A percentile compares a stretch with the other conserved stretches of the same genome.
phyloP scores from a whole-genome alignment of 2,329 filamentous ascomycete species.

The Coniochaeta prunicola region DNA sequence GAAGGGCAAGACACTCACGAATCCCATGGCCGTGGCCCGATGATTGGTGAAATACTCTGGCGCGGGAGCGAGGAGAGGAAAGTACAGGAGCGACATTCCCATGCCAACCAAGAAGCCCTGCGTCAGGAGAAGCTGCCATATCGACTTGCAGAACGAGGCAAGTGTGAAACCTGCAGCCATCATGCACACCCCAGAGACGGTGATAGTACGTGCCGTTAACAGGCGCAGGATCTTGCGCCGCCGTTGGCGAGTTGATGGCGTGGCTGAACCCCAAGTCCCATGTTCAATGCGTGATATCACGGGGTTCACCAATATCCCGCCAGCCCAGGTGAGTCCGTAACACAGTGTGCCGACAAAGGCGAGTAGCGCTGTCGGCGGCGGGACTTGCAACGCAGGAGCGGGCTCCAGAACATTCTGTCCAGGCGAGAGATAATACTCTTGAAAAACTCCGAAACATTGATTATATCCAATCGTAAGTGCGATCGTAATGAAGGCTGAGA shows the following conservation, averaged over 20 bases:
- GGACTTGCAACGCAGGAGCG: conserved; percentile 19
- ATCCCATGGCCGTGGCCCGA: conserved; percentile 36
- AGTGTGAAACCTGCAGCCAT: conserved; percentile 35
- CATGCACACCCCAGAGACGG: conserved; percentile 29
- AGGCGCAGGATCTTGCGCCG: conserved; percentile 16
- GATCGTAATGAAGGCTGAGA: conserved; percentile 35
- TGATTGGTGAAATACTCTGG: conserved; percentile 42
- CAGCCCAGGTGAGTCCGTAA: conserved; percentile 40
- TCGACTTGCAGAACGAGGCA: conserved; percentile 25
- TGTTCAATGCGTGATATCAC: conserved; percentile 34
- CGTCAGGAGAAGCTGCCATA: conserved; percentile 34
- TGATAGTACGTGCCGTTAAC: conserved; percentile 27
- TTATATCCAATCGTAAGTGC: conserved; percentile 41
- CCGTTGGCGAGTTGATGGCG: conserved; percentile 12
- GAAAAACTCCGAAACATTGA: conserved; percentile 41
- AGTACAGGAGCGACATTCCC: conserved; percentile 35
- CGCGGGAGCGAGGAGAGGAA: conserved; percentile 34
- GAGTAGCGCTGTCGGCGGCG: conserved; percentile 31
- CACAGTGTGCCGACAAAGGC: conserved; percentile 41
- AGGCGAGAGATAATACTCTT: conserved; percentile 37
- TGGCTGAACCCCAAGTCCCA: conserved; percentile 16
- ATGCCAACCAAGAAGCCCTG: conserved; percentile 35
- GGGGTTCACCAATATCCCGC: conserved; percentile 40
- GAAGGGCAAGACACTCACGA: conserved; percentile 19
- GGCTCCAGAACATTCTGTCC: conserved; percentile 29